These are phyloP conservation scores for Lyophyllum shimeji DNA, from an alignment of 768 basidiomycete genomes.

Conservation along the genomic window DNA sequence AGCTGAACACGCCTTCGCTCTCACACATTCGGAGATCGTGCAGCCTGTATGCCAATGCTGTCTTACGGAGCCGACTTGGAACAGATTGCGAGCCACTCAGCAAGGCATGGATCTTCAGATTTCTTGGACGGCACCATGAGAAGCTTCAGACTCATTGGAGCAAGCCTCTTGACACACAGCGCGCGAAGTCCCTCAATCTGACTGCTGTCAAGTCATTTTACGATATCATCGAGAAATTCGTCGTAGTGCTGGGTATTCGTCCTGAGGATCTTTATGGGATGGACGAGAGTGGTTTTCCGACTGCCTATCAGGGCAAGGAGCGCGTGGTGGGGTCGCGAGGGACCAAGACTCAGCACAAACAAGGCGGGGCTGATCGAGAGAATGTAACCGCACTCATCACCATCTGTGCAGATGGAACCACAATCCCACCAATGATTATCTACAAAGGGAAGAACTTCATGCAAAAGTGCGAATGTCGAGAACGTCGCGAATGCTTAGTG, in stretches of 20 bases:
- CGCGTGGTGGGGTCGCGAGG: background rate
- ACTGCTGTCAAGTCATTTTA: slow-evolving; percentile 25
- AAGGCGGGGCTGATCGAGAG: slow-evolving; percentile 28
- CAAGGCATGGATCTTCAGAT: slow-evolving; percentile 26
- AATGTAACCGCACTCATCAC: slow-evolving; percentile 37
- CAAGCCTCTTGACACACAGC: slow-evolving; percentile 27
- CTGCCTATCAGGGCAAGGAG: slow-evolving; percentile 3
- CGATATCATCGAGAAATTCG: slow-evolving; percentile 8
- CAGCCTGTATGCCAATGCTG: slow-evolving; percentile 24
- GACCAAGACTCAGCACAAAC: slow-evolving; percentile 7
- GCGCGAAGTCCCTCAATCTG: slow-evolving; percentile 28
- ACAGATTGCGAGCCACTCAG: slow-evolving; percentile 19
- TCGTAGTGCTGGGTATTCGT: slow-evolving; percentile 2
- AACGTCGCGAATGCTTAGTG: slow-evolving; percentile 35
- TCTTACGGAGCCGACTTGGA: slow-evolving; percentile 18
- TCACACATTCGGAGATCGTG: slow-evolving; percentile 17
- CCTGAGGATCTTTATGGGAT: slow-evolving; percentile 31
- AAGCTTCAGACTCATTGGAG: slow-evolving; percentile 32
- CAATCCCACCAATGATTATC: slow-evolving; percentile 31
- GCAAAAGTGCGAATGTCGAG: slow-evolving; percentile 29
- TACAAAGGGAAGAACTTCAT: slow-evolving; percentile 36
- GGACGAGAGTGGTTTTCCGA: slow-evolving; percentile 36
- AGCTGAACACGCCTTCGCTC: slow-evolving; percentile 27
- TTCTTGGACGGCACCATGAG: slow-evolving; percentile 25
- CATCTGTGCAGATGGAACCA: slow-evolving; percentile 39